phyloP scores from a whole-genome alignment of 1,284 basidiomycete genomes.

The Rhodotorula sp. region DNA sequence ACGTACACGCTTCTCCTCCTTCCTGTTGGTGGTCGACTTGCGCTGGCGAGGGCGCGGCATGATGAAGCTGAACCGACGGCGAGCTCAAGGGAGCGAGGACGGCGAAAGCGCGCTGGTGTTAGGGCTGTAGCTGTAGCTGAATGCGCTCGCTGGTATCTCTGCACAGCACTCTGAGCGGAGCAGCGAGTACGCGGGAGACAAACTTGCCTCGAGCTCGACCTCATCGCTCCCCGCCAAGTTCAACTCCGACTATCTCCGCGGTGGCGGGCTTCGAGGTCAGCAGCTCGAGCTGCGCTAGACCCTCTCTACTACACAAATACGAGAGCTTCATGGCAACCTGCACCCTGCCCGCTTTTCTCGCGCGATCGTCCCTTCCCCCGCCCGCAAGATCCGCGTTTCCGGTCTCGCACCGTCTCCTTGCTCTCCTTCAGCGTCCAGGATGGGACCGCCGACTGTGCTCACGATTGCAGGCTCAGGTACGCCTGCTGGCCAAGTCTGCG shows the following conservation, averaged over 20 bases:
- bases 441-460: conserved; percentile 54
- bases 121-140: neutral
- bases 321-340: too few relatives aligned
- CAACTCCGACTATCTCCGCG: too few relatives aligned
- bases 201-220: neutral
- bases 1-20: conserved; percentile 39
- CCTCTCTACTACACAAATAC: too few relatives aligned
- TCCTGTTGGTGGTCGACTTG: conserved; percentile 33
- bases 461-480: conserved; percentile 69
- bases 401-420: too few relatives aligned
- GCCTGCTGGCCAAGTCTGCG: neutral
- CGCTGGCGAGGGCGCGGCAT: conserved; percentile 42
- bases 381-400: too few relatives aligned
- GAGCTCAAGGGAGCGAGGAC: neutral
- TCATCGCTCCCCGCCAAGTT: neutral
- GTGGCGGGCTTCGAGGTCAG: too few relatives aligned
- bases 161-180: too few relatives aligned
- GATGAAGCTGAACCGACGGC: neutral
- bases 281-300: too few relatives aligned
- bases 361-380: neutral
- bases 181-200: too few relatives aligned
- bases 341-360: neutral
- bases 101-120: neutral
- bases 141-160: too few relatives aligned
- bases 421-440: neutral